Evolutionary conservation across 495 filamentous ascomycete genomes (phyloP).

Genomic region (Friedmanniomyces simplex): DNA sequence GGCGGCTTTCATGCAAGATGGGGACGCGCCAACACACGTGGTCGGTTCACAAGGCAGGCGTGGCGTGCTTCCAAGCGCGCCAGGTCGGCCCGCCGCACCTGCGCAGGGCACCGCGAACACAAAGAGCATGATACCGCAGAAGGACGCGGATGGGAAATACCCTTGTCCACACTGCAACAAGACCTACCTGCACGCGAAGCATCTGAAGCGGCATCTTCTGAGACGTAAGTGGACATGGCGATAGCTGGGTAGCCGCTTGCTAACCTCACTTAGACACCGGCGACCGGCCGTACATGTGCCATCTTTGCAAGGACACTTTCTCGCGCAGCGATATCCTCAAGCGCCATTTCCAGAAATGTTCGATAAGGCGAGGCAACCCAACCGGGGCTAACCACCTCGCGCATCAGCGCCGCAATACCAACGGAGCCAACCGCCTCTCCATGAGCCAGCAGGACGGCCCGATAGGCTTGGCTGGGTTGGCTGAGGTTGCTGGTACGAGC

Average conservation of each 20-base stretch:
- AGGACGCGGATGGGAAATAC: conserved; percentile 94
- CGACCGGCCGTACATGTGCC: conserved; percentile 93
- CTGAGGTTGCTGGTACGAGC: conserved; percentile 11
- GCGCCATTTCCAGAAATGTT: conserved; percentile 97
- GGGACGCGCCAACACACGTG: conserved; percentile 68
- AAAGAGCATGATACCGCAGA: conserved; percentile 59
- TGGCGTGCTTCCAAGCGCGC: conserved; percentile 82
- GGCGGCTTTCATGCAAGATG: conserved; percentile 35
- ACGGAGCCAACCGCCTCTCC: conserved; percentile 13
- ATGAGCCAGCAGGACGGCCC: conserved; percentile 34
- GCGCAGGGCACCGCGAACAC: conserved; percentile 56
- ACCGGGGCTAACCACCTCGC: conserved; percentile 85
- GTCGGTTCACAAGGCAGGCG: conserved; percentile 85
- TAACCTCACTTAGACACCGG: conserved; percentile 62
- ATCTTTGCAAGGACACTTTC: conserved; percentile 96
- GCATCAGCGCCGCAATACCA: conserved; percentile 54
- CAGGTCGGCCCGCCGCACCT: conserved; percentile 59
- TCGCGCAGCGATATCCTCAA: conserved; percentile 96
- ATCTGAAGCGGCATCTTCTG: conserved; percentile 89
- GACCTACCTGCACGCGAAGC: conserved; percentile 94
- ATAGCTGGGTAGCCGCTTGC: conserved; percentile 10
- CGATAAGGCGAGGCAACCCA: conserved; percentile 85
- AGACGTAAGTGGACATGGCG: conserved; percentile 60
- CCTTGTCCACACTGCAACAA: conserved; percentile 95
- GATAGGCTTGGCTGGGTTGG: conserved; percentile 16